Conservation (phyloP, 2,329 filamentous ascomycete genomes). For the Diplodia sapinea region DNA sequence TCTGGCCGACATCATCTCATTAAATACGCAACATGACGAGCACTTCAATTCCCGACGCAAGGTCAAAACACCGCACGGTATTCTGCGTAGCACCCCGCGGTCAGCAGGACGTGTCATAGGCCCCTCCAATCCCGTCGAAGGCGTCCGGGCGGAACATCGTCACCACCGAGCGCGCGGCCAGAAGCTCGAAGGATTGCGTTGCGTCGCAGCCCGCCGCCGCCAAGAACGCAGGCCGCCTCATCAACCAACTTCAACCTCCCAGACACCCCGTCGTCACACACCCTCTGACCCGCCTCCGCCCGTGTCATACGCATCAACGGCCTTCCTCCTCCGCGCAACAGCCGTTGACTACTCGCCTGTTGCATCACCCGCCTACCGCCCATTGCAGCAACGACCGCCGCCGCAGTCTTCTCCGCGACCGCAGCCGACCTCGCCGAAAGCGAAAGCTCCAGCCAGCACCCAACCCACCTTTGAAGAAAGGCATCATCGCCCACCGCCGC, state of each 20-base stretch:
- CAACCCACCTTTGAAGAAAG: constrained; percentile 1
- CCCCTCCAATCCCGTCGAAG: background rate
- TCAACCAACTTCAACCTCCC: constrained; percentile 14
- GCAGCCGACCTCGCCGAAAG: background rate
- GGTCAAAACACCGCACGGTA: background rate
- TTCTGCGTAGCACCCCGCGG: background rate
- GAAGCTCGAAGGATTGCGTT: constrained; percentile 30
- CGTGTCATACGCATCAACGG: constrained; percentile 9
- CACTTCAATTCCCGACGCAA: background rate
- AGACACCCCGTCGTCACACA: background rate
- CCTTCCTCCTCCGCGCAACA: background rate
- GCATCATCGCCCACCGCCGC: constrained; percentile 4
- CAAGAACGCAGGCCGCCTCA: constrained; percentile 14
- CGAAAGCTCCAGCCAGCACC: constrained; percentile 12
- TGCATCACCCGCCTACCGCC: background rate
- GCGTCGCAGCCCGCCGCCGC: constrained; percentile 17
- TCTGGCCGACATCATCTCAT: background rate
- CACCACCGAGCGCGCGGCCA: constrained; percentile 23
- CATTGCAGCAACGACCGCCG: background rate
- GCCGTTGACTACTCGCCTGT: background rate
- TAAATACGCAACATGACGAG: background rate
- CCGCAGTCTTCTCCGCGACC: constrained; percentile 3
- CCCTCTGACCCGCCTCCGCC: constrained; percentile 2
- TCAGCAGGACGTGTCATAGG: constrained; percentile 8
- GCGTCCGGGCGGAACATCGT: constrained; percentile 24